Base-by-base conservation (phyloP, 345 rosid species). In the Hibiscus syriacus region DNA sequence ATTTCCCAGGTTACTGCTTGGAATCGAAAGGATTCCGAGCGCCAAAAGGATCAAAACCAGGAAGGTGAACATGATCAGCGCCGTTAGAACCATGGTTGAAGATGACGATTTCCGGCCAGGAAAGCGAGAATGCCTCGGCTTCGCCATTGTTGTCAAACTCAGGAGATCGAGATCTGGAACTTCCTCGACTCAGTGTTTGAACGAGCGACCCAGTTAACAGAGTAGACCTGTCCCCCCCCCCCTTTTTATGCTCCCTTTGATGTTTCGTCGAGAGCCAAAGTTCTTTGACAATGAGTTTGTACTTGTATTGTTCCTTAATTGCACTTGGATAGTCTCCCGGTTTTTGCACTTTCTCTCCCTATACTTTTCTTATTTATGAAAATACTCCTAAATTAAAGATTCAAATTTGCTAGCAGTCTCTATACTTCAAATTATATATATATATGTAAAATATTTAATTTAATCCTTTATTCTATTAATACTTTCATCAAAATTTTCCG, bases 21-120 rank as follows among this genome's bases (percentile, higher is more conserved):
- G 94, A 56, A 90, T 72, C 20, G 90, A 89, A 79, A 86, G 74
- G 63, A 89, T 83, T 11, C 94, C 94, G 49, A 93, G 81, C 2
- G 83, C 82, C 39, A 93, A 90, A 59, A 91, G 95, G 71, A 91
- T 76, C 74, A 85, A 72, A 64, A 84, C 79, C 52, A 81, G 82
- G 79, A 90, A 81, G 23, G 94, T 84, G 78, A 84, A 78, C 79
- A 81, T 76, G 57, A 87, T 64, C 64, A 93, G 74, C 76, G 79
- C 50, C 6, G 84, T 74, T 57, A 85, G 72, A 36, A 87, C 65
- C 74, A 86, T 70, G 54, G 86, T 85, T 55, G 92, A 79, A 2
- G 84, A 69, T 9, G 90, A 77, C 6, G 90, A 75, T 77, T 82
- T 89, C 25, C 91, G 86, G 17, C 77, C 11, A 10, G 87, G 86